Conservation (phyloP, 2,329 filamentous ascomycete species). For the Fusarium xylarioides region DNA sequence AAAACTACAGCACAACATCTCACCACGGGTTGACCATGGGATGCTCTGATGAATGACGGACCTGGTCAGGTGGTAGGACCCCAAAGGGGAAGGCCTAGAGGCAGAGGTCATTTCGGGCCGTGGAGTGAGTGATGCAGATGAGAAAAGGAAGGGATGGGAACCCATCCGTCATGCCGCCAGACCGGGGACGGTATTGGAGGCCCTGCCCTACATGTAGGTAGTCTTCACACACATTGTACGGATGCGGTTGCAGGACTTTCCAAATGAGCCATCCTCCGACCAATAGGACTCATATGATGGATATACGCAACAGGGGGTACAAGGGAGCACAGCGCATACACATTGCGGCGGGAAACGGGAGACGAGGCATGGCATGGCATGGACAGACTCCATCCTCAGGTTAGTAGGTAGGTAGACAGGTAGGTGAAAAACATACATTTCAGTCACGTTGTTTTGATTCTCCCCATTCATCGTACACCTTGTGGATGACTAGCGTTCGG, state of each 20-base stretch:
- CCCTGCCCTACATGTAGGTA: slow-evolving; percentile 24
- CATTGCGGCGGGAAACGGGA: slow-evolving; percentile 31
- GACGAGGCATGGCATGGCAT: slow-evolving; percentile 28
- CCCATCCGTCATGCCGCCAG: slow-evolving; percentile 32
- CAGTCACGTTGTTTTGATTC: slow-evolving; percentile 12
- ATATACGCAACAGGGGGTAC: slow-evolving; percentile 13
- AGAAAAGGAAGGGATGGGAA: slow-evolving; percentile 34
- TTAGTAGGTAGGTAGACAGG: neutral
- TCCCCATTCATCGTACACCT: neutral
- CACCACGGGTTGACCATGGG: slow-evolving; percentile 28
- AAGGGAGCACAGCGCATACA: slow-evolving; percentile 17
- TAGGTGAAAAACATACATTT: neutral
- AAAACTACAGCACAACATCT: slow-evolving; percentile 17
- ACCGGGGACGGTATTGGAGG: slow-evolving; percentile 11
- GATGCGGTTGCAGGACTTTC: slow-evolving; percentile 18
- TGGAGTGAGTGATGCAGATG: slow-evolving; percentile 32
- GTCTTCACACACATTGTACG: slow-evolving; percentile 15
- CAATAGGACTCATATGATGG: slow-evolving; percentile 15
- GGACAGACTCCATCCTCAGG: neutral
- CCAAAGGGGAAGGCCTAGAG: slow-evolving; percentile 37
- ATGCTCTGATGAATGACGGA: slow-evolving; percentile 26
- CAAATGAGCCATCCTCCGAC: slow-evolving; percentile 4
- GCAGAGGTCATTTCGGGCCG: slow-evolving; percentile 32
- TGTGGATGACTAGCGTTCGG: slow-evolving; percentile 10
- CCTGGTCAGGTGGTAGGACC: slow-evolving; percentile 40